A percentile compares a stretch with the other conserved stretches of the same genome.
Evolutionary conservation across 2,329 filamentous ascomycete species (phyloP).

Genomic region (Graphiopsis chlorocephala): DNA sequence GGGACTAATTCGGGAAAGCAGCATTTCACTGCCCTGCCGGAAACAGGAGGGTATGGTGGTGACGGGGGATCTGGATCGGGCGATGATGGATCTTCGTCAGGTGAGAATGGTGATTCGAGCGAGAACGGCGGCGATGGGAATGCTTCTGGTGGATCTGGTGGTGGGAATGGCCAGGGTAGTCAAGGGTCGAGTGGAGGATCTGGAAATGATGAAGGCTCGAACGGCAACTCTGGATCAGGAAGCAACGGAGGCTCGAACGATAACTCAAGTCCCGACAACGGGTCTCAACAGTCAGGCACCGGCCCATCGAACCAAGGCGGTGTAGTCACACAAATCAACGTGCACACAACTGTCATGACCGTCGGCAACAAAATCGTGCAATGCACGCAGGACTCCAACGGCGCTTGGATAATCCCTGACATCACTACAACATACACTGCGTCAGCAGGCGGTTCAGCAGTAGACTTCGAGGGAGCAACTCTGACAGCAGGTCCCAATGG

Average conservation of each 20-base stretch:
- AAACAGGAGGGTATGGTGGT: not conserved
- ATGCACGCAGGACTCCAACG: not conserved
- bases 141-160: not conserved
- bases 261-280: not conserved
- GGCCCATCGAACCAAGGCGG: not conserved
- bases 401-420: slow-evolving; percentile 6
- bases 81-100: not conserved
- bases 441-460: slow-evolving; percentile 2
- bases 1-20: not conserved
- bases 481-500: not conserved
- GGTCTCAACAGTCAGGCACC: not conserved
- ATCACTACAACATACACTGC: not conserved
- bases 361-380: slow-evolving; percentile 5
- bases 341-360: slow-evolving; percentile 11
- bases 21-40: slow-evolving; percentile 12
- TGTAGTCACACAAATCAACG: not conserved
- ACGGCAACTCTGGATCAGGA: not conserved
- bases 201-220: not conserved
- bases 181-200: not conserved
- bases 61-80: not conserved
- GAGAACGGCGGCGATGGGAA: not conserved
- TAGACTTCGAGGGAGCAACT: not conserved
- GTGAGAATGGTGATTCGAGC: not conserved
- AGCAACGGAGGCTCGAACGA: not conserved
- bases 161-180: not conserved